phyloP scores from a whole-genome alignment of 2,329 filamentous ascomycete genomes.

The Botrytis squamosa region DNA sequence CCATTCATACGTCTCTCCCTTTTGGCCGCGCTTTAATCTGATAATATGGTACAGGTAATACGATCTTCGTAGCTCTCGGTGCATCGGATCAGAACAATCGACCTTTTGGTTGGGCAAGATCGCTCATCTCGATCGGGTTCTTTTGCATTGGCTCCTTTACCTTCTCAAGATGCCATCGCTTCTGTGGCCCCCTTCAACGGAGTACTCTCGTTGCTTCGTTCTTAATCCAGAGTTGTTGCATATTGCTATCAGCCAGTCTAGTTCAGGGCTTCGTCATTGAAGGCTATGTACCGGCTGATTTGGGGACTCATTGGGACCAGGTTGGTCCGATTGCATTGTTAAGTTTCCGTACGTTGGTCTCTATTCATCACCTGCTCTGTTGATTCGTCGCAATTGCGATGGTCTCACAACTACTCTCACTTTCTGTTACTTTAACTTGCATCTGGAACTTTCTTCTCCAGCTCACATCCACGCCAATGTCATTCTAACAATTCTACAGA shows the following conservation, averaged over 20 bases:
- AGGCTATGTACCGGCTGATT: conserved; percentile 13
- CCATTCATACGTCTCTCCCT: neutral
- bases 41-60: conserved; percentile 57
- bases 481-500: conserved; percentile 43
- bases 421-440: neutral
- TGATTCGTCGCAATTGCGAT: neutral
- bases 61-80: conserved; percentile 74
- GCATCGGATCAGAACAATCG: conserved; percentile 53
- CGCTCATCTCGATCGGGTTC: conserved; percentile 62
- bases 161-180: conserved; percentile 67
- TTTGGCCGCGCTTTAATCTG: neutral
- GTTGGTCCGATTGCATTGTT: conserved; percentile 66
- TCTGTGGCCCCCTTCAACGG: conserved; percentile 51
- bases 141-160: conserved; percentile 72
- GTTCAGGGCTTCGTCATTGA: conserved; percentile 28
- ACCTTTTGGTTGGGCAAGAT: conserved; percentile 66
- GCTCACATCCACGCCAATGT: neutral
- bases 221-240: conserved; percentile 50
- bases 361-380: neutral
- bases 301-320: conserved; percentile 50
- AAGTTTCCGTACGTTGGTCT: conserved; percentile 49
- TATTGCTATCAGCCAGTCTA: conserved; percentile 51
- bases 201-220: conserved; percentile 65
- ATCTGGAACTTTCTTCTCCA: neutral
- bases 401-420: neutral